Conservation (phyloP, 441 rosid genomes). For the Croton laevigatus region DNA sequence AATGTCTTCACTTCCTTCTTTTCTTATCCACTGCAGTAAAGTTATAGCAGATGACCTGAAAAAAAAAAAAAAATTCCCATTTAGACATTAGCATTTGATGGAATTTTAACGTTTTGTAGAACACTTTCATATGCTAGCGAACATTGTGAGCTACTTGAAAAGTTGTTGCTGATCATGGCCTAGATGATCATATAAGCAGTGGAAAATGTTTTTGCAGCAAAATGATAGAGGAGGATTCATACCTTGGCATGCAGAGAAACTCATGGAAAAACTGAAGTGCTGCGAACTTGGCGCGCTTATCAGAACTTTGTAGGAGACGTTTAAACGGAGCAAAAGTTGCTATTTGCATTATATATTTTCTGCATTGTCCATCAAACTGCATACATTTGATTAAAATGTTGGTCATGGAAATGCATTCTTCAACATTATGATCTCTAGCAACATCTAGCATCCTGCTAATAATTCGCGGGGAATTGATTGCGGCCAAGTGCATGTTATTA, state of each 20-base stretch:
- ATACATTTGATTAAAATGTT: conserved; percentile 81
- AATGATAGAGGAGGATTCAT: conserved; percentile 12
- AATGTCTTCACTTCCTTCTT: conserved; percentile 53
- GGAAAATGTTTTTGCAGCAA: background rate
- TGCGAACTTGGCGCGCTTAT: conserved; percentile 44
- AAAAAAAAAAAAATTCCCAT: background rate
- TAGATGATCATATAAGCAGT: background rate
- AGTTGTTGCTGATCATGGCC: background rate
- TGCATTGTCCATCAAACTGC: conserved; percentile 83
- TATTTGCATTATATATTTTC: conserved; percentile 50
- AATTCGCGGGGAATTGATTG: conserved; percentile 65
- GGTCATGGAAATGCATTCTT: conserved; percentile 66
- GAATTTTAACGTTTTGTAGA: too few species aligned
- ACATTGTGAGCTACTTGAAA: too few species aligned
- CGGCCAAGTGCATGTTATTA: conserved; percentile 65
- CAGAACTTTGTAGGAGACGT: conserved; percentile 52
- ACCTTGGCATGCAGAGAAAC: conserved; percentile 75
- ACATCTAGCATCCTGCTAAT: conserved; percentile 69
- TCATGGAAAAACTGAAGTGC: conserved; percentile 84
- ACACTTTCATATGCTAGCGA: too few species aligned
- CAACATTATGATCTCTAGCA: conserved; percentile 47
- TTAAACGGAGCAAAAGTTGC: conserved; percentile 65
- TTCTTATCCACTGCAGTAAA: conserved; percentile 56
- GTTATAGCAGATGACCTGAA: conserved; percentile 68
- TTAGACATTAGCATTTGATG: too few species aligned